These are phyloP conservation scores for Serendipita sp. DNA, from an alignment of 768 basidiomycete genomes.

Conservation along the genomic window DNA sequence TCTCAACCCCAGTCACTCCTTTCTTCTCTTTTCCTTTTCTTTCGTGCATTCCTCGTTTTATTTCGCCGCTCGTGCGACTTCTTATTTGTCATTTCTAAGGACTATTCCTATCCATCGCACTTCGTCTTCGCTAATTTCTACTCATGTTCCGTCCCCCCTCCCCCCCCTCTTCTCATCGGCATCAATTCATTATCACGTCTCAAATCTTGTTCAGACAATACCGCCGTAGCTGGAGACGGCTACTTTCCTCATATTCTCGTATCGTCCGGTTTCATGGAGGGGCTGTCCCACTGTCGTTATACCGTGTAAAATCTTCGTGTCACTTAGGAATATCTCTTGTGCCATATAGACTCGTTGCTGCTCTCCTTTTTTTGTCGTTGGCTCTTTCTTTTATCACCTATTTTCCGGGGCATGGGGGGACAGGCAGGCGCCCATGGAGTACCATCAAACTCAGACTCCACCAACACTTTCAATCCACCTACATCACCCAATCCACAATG, in stretches of 20 bases:
- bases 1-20: background rate
- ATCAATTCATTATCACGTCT: background rate
- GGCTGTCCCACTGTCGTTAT: background rate
- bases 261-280: background rate
- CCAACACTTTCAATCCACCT: background rate
- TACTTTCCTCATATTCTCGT: background rate
- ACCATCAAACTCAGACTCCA: background rate
- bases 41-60: background rate
- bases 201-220: background rate
- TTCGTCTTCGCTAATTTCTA: background rate
- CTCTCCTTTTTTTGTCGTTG: background rate
- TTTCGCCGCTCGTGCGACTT: background rate
- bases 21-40: background rate
- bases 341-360: background rate
- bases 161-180: background rate
- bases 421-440: too few species aligned
- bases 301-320: slow-evolving; percentile 1
- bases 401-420: too few species aligned
- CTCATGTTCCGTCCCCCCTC: background rate
- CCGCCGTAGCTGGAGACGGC: background rate
- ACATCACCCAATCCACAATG: background rate
- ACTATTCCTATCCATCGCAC: background rate
- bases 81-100: background rate
- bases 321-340: background rate
- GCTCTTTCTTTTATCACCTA: too few species aligned